Percentiles rank a stretch among this genome's conserved stretches.
Conservation (phyloP, 2,329 filamentous ascomycete species). For the Sporothrix globosa region DNA sequence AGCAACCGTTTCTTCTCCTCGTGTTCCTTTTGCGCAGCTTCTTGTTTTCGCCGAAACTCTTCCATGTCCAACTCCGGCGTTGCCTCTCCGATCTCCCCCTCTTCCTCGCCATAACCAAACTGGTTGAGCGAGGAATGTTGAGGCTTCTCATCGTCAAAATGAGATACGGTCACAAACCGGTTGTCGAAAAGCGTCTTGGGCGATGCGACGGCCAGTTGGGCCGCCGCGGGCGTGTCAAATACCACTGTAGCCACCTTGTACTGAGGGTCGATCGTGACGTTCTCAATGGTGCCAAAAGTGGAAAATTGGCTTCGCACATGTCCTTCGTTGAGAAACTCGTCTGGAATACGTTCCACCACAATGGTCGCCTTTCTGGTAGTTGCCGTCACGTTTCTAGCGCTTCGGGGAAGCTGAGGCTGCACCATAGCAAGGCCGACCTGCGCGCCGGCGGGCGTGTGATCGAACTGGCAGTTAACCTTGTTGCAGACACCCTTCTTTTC, state of each 20-base stretch:
- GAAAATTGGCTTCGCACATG: slow-evolving; percentile 69
- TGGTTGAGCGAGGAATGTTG: background rate
- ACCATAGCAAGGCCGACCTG: background rate
- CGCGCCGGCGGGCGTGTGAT: slow-evolving; percentile 53
- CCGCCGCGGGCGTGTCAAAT: slow-evolving; percentile 66
- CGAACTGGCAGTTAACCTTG: slow-evolving; percentile 68
- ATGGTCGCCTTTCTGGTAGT: slow-evolving; percentile 66
- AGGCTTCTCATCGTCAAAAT: slow-evolving; percentile 61
- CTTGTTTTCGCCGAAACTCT: slow-evolving; percentile 69
- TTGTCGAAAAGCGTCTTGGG: slow-evolving; percentile 85
- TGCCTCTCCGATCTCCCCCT: slow-evolving; percentile 40
- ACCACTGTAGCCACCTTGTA: slow-evolving; percentile 71
- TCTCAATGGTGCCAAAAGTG: slow-evolving; percentile 68
- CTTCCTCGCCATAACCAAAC: slow-evolving; percentile 29
- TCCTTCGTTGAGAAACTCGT: slow-evolving; percentile 68
- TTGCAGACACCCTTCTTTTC: slow-evolving; percentile 74
- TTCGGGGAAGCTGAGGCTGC: background rate
- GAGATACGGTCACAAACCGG: slow-evolving; percentile 82
- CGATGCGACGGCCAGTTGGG: slow-evolving; percentile 71
- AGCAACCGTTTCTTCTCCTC: slow-evolving; percentile 67
- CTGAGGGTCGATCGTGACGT: slow-evolving; percentile 67
- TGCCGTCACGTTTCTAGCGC: slow-evolving; percentile 57
- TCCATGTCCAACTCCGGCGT: slow-evolving; percentile 66
- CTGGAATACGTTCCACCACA: slow-evolving; percentile 77
- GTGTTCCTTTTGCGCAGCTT: slow-evolving; percentile 70